Percentiles rank a stretch among this genome's conserved stretches.
Conservation (phyloP, 106 monocot species). For the Dendrobium huoshanense region DNA sequence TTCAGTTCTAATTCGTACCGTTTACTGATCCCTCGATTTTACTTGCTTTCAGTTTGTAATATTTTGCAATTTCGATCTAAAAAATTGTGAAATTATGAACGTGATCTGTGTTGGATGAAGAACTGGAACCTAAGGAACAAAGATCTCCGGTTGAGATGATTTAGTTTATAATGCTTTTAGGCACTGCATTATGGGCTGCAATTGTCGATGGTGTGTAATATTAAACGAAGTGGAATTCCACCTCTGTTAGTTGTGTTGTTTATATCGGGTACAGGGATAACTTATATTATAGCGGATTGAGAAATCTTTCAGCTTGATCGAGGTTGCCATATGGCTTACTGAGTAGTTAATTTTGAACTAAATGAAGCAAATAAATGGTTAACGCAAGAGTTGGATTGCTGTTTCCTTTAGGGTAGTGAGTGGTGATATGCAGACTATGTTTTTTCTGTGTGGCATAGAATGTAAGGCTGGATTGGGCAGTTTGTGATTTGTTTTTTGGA, state of each 20-base stretch:
- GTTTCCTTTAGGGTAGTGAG: no score
- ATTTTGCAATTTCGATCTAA: not conserved
- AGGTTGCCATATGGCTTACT: not conserved
- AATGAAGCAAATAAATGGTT: not conserved
- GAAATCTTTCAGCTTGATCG: not conserved
- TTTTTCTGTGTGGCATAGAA: no score
- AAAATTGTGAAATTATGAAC: not conserved
- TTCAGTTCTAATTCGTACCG: not conserved
- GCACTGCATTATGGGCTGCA: not conserved
- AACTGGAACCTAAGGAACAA: not conserved
- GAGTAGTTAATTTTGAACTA: not conserved
- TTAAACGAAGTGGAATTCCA: not conserved
- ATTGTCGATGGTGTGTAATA: not conserved
- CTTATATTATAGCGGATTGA: not conserved
- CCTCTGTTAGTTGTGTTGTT: not conserved
- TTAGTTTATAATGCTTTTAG: not conserved
- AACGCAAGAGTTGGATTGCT: no score
- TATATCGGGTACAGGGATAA: not conserved
- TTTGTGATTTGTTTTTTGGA: not conserved
- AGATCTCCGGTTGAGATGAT: not conserved
- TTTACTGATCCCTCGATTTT: not conserved
- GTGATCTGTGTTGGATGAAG: not conserved
- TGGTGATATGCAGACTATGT: no score
- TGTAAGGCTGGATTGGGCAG: not conserved
- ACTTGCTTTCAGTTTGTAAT: not conserved